A percentile compares a stretch with the other conserved stretches of the same genome.
Evolutionary conservation across 257 asterid genomes (phyloP).

Genomic region (Solanum megistacrolobum): DNA sequence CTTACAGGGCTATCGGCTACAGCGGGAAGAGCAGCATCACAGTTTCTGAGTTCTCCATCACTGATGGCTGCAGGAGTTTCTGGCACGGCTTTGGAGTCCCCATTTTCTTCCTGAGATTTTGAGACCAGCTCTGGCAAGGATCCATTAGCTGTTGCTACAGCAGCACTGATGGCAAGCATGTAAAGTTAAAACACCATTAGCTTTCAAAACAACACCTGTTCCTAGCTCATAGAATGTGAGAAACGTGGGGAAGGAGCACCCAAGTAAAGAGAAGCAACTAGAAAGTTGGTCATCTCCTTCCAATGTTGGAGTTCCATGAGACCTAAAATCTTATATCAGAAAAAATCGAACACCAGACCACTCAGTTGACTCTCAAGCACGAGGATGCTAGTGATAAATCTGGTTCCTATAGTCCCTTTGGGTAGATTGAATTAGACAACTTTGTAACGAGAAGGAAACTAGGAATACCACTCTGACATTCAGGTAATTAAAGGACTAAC

Average conservation of each 20-base stretch:
- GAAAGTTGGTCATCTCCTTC: neutral
- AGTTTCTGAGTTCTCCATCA: conserved; percentile 26
- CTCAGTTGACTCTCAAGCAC: neutral
- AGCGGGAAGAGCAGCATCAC: conserved; percentile 39
- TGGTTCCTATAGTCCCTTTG: neutral
- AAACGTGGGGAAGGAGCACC: neutral
- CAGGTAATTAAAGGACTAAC: neutral
- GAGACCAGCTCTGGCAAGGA: conserved; percentile 25
- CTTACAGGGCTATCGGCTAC: conserved; percentile 25
- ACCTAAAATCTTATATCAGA: neutral
- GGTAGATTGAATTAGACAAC: too few relatives aligned
- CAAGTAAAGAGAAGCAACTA: neutral
- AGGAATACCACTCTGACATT: neutral
- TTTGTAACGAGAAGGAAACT: neutral
- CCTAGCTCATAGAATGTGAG: neutral
- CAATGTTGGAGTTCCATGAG: neutral
- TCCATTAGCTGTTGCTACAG: conserved; percentile 43
- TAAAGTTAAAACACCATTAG: neutral
- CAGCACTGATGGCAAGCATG: conserved; percentile 34
- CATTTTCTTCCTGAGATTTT: conserved; percentile 23
- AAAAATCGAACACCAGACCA: neutral
- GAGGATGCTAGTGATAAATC: neutral
- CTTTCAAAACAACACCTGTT: neutral
- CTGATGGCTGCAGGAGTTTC: conserved; percentile 17
- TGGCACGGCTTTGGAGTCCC: conserved; percentile 21